These are phyloP conservation scores for Mycena olivaceomarginata DNA, from an alignment of 768 basidiomycete species.

Conservation along the genomic window DNA sequence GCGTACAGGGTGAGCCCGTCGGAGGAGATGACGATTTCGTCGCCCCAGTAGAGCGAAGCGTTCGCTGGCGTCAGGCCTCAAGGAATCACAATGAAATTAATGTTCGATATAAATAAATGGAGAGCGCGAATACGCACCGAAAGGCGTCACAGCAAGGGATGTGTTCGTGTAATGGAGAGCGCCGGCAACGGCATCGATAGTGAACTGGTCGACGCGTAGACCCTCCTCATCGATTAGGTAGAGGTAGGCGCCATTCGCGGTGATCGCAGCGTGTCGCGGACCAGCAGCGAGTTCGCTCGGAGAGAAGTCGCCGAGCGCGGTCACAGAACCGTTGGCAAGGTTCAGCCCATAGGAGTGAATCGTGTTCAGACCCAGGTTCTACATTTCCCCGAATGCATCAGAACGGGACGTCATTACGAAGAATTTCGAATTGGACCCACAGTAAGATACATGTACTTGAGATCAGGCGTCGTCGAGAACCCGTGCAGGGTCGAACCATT, in stretches of 20 bases:
- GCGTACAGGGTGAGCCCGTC: slow-evolving; percentile 39
- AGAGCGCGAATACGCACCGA: slow-evolving; percentile 24
- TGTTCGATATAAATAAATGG: neutral
- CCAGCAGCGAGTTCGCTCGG: slow-evolving; percentile 43
- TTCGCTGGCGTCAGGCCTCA: slow-evolving; percentile 42
- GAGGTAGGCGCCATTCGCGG: slow-evolving; percentile 34
- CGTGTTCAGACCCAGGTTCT: slow-evolving; percentile 46
- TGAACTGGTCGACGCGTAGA: slow-evolving; percentile 48
- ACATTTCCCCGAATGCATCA: neutral
- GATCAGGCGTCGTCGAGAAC: slow-evolving; percentile 45
- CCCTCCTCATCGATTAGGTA: slow-evolving; percentile 49
- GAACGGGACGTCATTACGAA: neutral
- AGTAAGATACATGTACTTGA: slow-evolving; percentile 45
- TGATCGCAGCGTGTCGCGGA: slow-evolving; percentile 44
- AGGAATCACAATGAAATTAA: neutral
- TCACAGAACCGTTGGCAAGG: slow-evolving; percentile 36
- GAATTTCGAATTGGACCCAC: slow-evolving; percentile 23
- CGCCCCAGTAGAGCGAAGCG: slow-evolving; percentile 47
- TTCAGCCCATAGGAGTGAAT: slow-evolving; percentile 42
- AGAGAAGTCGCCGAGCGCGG: slow-evolving; percentile 12
- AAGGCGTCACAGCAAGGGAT: slow-evolving; percentile 45
- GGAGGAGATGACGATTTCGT: slow-evolving; percentile 46
- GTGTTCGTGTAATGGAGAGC: slow-evolving; percentile 38
- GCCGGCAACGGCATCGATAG: slow-evolving; percentile 33
- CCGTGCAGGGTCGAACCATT: slow-evolving; percentile 45